Percentiles rank a stretch among this genome's conserved stretches.
These are phyloP conservation scores for Pyrus hybrid DNA, from an alignment of 331 rosid genomes.

Conservation along the genomic window DNA sequence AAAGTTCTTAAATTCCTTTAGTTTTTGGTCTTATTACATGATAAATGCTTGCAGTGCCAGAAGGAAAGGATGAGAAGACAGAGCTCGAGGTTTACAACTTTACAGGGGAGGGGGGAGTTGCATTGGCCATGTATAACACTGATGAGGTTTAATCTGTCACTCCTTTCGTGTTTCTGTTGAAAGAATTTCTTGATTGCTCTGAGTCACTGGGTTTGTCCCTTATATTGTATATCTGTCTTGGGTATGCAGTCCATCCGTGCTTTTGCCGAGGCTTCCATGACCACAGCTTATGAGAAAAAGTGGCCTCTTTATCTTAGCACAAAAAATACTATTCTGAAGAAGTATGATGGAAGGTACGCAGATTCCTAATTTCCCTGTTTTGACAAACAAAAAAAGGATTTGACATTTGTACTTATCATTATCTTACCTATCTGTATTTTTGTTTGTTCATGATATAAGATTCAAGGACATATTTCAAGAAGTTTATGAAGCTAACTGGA, in stretches of 20 bases:
- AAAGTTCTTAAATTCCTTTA: background rate
- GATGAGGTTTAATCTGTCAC: conserved; percentile 63
- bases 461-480: conserved; percentile 99
- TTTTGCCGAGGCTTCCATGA: conserved; percentile 91
- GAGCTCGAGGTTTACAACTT: conserved; percentile 83
- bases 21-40: background rate
- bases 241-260: conserved; percentile 68
- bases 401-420: background rate
- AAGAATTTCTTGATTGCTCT: conserved; percentile 8
- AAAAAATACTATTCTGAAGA: conserved; percentile 94
- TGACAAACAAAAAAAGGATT: background rate
- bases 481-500: conserved; percentile 90
- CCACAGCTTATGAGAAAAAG: conserved; percentile 75
- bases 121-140: conserved; percentile 88
- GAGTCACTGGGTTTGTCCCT: background rate
- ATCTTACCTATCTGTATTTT: background rate
- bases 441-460: conserved; percentile 38
- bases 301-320: conserved; percentile 99
- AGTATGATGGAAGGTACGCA: conserved; percentile 92
- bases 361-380: conserved; percentile 2
- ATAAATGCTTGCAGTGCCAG: conserved; percentile 50
- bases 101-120: conserved; percentile 89
- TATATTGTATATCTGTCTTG: conserved; percentile 9
- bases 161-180: conserved; percentile 10
- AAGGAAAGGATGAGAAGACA: conserved; percentile 62